Percentiles rank a stretch among this genome's conserved stretches.
These are phyloP conservation scores for Pseudozyma sp. DNA, from an alignment of 1,284 basidiomycete species.

Conservation along the genomic window DNA sequence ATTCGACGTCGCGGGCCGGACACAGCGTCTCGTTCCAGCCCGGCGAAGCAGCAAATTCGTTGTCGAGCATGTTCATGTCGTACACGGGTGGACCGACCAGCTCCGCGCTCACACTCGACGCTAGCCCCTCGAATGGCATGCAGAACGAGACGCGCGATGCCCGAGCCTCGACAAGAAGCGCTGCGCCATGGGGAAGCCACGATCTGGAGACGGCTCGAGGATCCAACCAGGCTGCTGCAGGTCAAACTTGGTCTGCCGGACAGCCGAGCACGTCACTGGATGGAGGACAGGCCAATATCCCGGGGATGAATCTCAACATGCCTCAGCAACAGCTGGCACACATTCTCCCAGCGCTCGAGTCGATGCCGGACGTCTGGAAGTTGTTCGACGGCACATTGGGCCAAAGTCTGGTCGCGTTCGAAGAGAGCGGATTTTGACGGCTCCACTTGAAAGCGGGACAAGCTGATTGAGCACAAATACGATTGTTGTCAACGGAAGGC, in stretches of 20 bases:
- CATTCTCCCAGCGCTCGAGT: slow-evolving; percentile 46
- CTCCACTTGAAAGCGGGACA: slow-evolving; percentile 1
- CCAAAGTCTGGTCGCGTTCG: slow-evolving; percentile 43
- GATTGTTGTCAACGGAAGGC: too few relatives aligned
- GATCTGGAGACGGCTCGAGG: slow-evolving; percentile 7
- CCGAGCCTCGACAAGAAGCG: slow-evolving; percentile 5
- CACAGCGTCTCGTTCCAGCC: slow-evolving; percentile 23
- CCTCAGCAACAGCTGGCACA: slow-evolving; percentile 46
- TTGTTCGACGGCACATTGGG: slow-evolving; percentile 54
- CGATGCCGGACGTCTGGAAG: slow-evolving; percentile 56
- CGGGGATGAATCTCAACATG: slow-evolving; percentile 45
- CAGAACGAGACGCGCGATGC: slow-evolving; percentile 5
- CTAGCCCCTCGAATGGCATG: slow-evolving; percentile 1
- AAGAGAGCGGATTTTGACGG: slow-evolving; percentile 44
- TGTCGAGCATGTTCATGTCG: slow-evolving; percentile 47
- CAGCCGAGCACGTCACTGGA: slow-evolving; percentile 13
- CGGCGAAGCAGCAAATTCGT: slow-evolving; percentile 29
- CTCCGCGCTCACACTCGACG: not conserved
- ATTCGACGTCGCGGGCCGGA: slow-evolving; percentile 26
- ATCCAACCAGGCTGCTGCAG: slow-evolving; percentile 11
- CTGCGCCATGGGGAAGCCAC: slow-evolving; percentile 6
- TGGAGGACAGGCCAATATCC: slow-evolving; percentile 15
- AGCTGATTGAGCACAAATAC: too few relatives aligned
- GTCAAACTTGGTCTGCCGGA: slow-evolving; percentile 5
- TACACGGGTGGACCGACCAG: slow-evolving; percentile 13